Evolutionary conservation across 192 early-diverging fungal genomes (phyloP), one percentile per base, ranked within the genome.

Genomic region (Chytriomyces sp.): DNA sequence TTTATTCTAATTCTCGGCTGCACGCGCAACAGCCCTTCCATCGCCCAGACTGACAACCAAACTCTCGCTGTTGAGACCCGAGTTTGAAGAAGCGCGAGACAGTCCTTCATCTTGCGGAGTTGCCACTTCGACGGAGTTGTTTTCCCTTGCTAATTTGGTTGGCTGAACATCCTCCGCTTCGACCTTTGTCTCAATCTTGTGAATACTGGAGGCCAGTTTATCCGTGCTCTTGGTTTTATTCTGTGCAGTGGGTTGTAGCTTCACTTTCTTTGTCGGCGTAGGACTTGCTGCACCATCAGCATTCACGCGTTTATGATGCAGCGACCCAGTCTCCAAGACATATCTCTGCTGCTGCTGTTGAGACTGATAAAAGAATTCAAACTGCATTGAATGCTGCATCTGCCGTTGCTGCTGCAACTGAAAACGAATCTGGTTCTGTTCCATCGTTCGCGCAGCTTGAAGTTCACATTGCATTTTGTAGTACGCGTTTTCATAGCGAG

Each of bases 391-490:
- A 16, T 71, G 69, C 7, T 57, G 46, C 46, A 57, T 0, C 23
- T 26, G 16, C 46, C 47, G 57, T 71, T 50, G 9, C n/a, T 45
- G 8, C 8, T 49, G 66, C 23, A 13, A 8, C 16, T 49, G 23
- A 50, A 20, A 57, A 13, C 57, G n/a, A 16, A 35, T 2, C 18
- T 10, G 20, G 8, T 16, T 23, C 20, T 60, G 49, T 28, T 57
- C 50, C 10, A 18, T 18, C 2, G 10, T 16, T 50, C 57, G 18
- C 26, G 57, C 10, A 8, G 23, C 8, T 23, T 57, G 66, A 18
- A n/a, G 8, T 45, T 68, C 66, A 13, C 65, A 9, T 7, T 18
- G 11, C 26, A 16, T 16, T 67, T 67, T 67, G 65, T 47, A 67
- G 23, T 63, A 47, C 24, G 24, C 20, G 45, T 67, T 46, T 16